Percentiles rank a stretch among this genome's conserved stretches.
phyloP scores from a whole-genome alignment of 2,329 filamentous ascomycete genomes.

The Ramularia endophylla region DNA sequence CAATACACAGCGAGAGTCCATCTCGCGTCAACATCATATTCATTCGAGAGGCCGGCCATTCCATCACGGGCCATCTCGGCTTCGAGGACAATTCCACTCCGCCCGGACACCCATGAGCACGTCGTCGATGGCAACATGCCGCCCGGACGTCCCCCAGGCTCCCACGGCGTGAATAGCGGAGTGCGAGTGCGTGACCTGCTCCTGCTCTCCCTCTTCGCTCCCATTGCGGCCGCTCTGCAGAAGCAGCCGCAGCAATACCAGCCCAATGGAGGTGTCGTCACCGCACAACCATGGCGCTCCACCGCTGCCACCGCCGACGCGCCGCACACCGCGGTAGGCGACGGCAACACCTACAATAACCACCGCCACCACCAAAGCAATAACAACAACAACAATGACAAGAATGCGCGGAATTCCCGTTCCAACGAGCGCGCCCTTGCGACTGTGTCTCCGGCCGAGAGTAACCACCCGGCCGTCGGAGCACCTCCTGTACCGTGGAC shows the following conservation, averaged over 20 bases:
- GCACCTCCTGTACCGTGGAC: conserved; percentile 68
- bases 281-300: conserved; percentile 14
- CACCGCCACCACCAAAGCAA: conserved; percentile 13
- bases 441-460: conserved; percentile 89
- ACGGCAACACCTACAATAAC: conserved; percentile 20
- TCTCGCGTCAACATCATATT: too few relatives aligned
- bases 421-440: conserved; percentile 86
- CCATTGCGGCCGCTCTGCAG: conserved; percentile 34
- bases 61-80: neutral
- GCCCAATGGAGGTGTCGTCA: conserved; percentile 16
- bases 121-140: conserved; percentile 27
- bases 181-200: conserved; percentile 27
- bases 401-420: conserved; percentile 27
- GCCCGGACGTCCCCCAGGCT: conserved; percentile 26
- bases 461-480: conserved; percentile 69
- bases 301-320: conserved; percentile 21
- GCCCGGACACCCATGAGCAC: conserved; percentile 1
- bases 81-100: neutral
- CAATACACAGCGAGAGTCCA: too few relatives aligned
- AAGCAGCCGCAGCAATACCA: conserved; percentile 28
- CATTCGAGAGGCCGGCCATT: too few relatives aligned
- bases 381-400: conserved; percentile 17
- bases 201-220: conserved; percentile 26
- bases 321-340: conserved; percentile 23
- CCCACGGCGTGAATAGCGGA: conserved; percentile 9